Evolutionary conservation across 192 early-diverging fungal genomes (phyloP), one percentile per base, ranked within the genome.

Genomic region (Umbelopsis sp.): DNA sequence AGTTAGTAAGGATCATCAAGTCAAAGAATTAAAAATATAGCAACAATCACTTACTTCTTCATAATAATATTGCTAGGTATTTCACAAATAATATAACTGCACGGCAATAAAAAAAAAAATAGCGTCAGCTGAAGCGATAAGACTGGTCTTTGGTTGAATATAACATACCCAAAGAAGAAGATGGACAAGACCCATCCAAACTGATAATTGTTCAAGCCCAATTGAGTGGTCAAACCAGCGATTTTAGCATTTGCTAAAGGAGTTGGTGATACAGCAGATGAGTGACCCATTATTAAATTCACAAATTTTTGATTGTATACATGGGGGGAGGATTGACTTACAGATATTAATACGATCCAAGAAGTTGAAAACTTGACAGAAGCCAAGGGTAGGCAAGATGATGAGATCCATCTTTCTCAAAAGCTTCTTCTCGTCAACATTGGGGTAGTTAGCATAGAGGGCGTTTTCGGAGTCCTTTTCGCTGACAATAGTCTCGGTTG

Each of bases 51-150:
- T 7, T 67, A 67, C 59, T 70, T 77, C 56, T 87, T 86, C 54
- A 91, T 76, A 21, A 87, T 38, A 52, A 90, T 82, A 77, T 91
- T 93, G 22, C 86, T 88, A 24, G 91, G 91, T 20, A 92, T 75
- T 74, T 92, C 91, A 72, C 87, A 92, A 22, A 90, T 43, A 43
- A 92, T 81, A 80, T 89, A 87, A 1, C 56, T 62, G 8, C n/a
- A n/a, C n/a, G n/a, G n/a, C n/a, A n/a, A n/a, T n/a, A n/a, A n/a
- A n/a, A n/a, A n/a, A n/a, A n/a, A n/a, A 17, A 38, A 50, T 16
- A 54, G 52, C 12, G 5, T 44, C 43, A 44, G 12, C 43, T 5
- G 43, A 25, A 2, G 25, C 52, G 21, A 22, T 54, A 41, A 31
- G n/a, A n/a, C n/a, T n/a, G n/a, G n/a, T n/a, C n/a, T n/a, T n/a